Percentiles rank a stretch among this genome's conserved stretches.
Conservation (phyloP, 129 eudicot genomes). For the Gnaphalium uliginosum region DNA sequence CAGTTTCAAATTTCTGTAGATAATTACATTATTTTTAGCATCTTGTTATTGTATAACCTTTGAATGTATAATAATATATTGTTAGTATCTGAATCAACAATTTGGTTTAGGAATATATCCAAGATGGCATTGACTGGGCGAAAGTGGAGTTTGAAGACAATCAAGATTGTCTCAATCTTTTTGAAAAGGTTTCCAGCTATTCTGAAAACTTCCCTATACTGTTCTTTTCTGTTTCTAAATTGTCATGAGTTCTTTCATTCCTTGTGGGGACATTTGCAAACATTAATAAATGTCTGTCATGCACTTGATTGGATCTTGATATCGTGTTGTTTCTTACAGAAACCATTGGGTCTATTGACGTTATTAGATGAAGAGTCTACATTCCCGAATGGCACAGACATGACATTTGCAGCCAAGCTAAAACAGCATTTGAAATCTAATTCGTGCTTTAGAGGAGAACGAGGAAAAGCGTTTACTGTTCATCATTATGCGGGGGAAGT, state of each 20-base stretch:
- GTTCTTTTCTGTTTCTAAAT: background rate
- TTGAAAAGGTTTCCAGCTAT: conserved; percentile 64
- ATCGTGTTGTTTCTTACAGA: conserved; percentile 52
- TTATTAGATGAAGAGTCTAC: conserved; percentile 94
- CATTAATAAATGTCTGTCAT: background rate
- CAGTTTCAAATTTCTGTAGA: conserved; percentile 1
- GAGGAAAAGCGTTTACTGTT: conserved; percentile 80
- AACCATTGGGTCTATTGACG: conserved; percentile 88
- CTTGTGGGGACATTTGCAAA: background rate
- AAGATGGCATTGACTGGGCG: conserved; percentile 97
- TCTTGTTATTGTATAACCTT: background rate
- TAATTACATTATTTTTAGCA: background rate
- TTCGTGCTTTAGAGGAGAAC: conserved; percentile 84
- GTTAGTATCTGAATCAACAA: background rate
- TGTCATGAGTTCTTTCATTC: background rate
- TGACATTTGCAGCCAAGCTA: conserved; percentile 82
- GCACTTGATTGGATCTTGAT: conserved; percentile 6
- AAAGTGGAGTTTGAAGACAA: conserved; percentile 97
- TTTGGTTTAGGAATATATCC: conserved; percentile 80
- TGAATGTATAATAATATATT: background rate
- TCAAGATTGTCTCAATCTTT: conserved; percentile 85
- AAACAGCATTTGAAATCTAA: conserved; percentile 72
- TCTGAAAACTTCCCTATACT: too few species aligned
- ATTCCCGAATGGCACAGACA: conserved; percentile 89
- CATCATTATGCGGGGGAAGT: conserved; percentile 99